phyloP scores from a whole-genome alignment of 2,329 filamentous ascomycete genomes.

The Colletotrichum truncatum region DNA sequence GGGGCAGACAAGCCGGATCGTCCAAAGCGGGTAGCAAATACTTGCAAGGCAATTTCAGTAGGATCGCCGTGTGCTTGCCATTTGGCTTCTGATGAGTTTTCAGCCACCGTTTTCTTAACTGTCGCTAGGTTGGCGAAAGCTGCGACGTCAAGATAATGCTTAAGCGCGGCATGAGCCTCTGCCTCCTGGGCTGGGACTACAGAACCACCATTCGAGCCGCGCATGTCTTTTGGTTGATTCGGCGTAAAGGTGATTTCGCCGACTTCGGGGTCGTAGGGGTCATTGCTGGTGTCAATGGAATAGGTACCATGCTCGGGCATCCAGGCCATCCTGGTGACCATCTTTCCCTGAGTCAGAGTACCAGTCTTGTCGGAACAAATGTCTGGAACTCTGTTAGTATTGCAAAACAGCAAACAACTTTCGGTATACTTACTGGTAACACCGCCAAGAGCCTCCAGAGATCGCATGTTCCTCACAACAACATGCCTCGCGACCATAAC shows the following conservation, averaged over 20 bases:
- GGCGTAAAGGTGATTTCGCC: conserved; percentile 54
- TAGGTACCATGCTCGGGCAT: conserved; percentile 58
- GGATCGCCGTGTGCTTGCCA: conserved; percentile 75
- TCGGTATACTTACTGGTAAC: conserved; percentile 46
- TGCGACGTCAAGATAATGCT: conserved; percentile 67
- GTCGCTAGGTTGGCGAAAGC: conserved; percentile 73
- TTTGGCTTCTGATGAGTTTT: conserved; percentile 54
- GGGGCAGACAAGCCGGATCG: conserved; percentile 64
- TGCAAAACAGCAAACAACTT: fast-evolving
- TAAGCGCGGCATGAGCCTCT: conserved; percentile 35
- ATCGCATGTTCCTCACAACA: conserved; percentile 60
- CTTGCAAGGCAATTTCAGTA: conserved; percentile 79
- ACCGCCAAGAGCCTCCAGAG: conserved; percentile 62
- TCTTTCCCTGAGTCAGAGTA: conserved; percentile 61
- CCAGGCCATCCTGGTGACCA: conserved; percentile 63
- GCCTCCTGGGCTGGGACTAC: conserved; percentile 34
- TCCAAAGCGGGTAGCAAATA: conserved; percentile 75
- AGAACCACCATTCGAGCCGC: too few relatives aligned
- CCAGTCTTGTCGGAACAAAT: conserved; percentile 68
- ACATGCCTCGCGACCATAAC: conserved; percentile 63
- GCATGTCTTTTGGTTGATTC: conserved; percentile 46
- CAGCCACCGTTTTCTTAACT: conserved; percentile 64
- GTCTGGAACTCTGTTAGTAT: conserved; percentile 39
- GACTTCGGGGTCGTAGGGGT: conserved; percentile 66
- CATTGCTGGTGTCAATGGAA: conserved; percentile 56